Evolutionary conservation across 139 green algal genomes (phyloP), one percentile per base, ranked within the genome.

Genomic region (Picochlorum sp.): DNA sequence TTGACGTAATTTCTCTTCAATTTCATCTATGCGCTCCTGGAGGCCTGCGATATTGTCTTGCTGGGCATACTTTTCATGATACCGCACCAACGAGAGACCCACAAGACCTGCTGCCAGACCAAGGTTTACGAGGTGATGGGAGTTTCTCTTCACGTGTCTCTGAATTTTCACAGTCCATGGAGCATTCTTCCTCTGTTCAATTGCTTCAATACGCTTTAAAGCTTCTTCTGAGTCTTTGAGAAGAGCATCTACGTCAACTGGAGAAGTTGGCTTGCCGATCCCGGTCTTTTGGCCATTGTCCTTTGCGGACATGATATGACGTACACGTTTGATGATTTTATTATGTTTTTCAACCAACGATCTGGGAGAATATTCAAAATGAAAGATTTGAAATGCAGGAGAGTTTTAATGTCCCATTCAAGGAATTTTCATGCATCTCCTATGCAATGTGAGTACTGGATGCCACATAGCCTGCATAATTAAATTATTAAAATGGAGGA

Each of bases 141-240:
- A 50, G 62, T 83, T 58, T 23, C 55, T 57, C 14, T 34, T 21
- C 1, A 83, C 18, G 58, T 84, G 75, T 9, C 11, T 13, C 2
- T 24, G 16, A 3, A 83, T 9, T 54, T 20, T 54, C 8, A 23
- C 0, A 20, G 47, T 26, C n/a, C 47, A 20, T 26, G 20, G 6
- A 30, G 24, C 20, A 3, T 61, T 18, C 0, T 24, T n/a, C 0
- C 31, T 49, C 10, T 65, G 31, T 54, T 80, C 57, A 1, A 80
- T 7, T 1, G 14, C 55, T 3, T 84, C 76, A 15, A 84, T 64
- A 4, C 74, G 57, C 11, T 80, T 56, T 23, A 84, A 59, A 18
- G 67, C 51, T 23, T 70, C 59, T 24, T 76, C 61, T n/a, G 62
- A 45, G 18, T 77, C 64, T 3, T 49, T 18, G 13, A 71, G 70